phyloP scores from a whole-genome alignment of 129 eudicot species.

The Flaveria bidentis region DNA sequence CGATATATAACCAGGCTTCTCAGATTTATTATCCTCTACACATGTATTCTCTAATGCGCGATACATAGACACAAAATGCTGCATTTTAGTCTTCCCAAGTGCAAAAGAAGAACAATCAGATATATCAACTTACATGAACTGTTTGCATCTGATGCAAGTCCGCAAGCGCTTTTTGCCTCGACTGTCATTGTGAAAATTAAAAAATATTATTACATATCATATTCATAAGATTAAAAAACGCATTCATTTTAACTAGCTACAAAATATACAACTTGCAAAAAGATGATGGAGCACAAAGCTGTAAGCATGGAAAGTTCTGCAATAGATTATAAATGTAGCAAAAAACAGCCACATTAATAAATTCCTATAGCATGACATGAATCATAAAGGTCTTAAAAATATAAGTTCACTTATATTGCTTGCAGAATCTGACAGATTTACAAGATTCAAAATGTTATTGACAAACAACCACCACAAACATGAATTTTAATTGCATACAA shows the following conservation, averaged over 20 bases:
- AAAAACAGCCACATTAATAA: neutral
- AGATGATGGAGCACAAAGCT: neutral
- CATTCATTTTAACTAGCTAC: neutral
- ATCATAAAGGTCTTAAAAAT: neutral
- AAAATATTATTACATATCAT: constrained; percentile 13
- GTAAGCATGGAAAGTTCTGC: neutral
- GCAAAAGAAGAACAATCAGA: constrained; percentile 3
- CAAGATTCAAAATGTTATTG: neutral
- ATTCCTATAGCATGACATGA: neutral
- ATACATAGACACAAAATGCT: neutral
- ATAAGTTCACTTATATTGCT: neutral
- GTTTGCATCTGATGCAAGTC: constrained; percentile 85
- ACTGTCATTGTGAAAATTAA: constrained; percentile 53
- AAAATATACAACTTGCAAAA: neutral
- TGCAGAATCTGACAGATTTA: neutral
- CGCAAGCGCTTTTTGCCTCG: constrained; percentile 89
- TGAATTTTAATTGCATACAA: neutral
- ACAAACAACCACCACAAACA: neutral
- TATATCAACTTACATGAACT: constrained; percentile 64
- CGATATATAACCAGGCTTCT: neutral
- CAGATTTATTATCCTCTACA: neutral
- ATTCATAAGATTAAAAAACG: neutral
- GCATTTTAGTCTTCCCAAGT: neutral
- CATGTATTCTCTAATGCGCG: neutral
- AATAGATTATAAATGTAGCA: neutral